Evolutionary conservation across 2,329 filamentous ascomycete species (phyloP).

Genomic region (Fusarium devonianum): DNA sequence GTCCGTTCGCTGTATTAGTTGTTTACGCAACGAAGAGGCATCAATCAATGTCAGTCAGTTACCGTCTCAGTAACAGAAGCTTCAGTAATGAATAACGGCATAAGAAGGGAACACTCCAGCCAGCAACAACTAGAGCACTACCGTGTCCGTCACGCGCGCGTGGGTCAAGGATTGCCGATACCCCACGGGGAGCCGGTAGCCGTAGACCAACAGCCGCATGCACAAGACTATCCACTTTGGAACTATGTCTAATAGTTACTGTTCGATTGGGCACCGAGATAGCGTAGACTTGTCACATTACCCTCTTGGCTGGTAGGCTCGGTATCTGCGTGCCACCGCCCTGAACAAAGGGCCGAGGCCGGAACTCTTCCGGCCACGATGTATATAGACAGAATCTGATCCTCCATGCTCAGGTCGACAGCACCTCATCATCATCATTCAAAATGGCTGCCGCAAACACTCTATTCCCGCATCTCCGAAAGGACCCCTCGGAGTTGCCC

Average conservation of each 20-base stretch:
- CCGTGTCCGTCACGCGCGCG: too few relatives aligned
- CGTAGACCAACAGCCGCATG: not conserved
- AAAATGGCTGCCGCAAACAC: constrained; percentile 34
- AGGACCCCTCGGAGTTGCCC: constrained; percentile 27
- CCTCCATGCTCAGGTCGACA: not conserved
- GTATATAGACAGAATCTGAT: constrained; percentile 25
- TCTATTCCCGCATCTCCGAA: constrained; percentile 30
- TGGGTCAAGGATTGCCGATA: too few relatives aligned
- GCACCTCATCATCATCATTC: not conserved
- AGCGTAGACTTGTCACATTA: constrained; percentile 6
- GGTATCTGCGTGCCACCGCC: constrained; percentile 1
- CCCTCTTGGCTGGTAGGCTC: constrained; percentile 20
- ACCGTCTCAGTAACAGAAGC: too few relatives aligned
- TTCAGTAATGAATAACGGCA: too few relatives aligned
- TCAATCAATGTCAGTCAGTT: too few relatives aligned
- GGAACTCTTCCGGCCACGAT: constrained; percentile 19
- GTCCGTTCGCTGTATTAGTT: too few relatives aligned
- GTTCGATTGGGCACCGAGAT: constrained; percentile 12
- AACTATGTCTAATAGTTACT: constrained; percentile 25
- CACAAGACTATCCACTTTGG: not conserved
- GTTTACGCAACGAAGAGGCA: not conserved
- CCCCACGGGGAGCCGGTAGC: too few relatives aligned
- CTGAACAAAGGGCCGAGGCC: not conserved
- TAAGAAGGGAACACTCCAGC: too few relatives aligned
- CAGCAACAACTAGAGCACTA: too few relatives aligned